These are phyloP conservation scores for Paratinospora sagittata DNA, from an alignment of 164 flowering plant genomes.

Conservation along the genomic window DNA sequence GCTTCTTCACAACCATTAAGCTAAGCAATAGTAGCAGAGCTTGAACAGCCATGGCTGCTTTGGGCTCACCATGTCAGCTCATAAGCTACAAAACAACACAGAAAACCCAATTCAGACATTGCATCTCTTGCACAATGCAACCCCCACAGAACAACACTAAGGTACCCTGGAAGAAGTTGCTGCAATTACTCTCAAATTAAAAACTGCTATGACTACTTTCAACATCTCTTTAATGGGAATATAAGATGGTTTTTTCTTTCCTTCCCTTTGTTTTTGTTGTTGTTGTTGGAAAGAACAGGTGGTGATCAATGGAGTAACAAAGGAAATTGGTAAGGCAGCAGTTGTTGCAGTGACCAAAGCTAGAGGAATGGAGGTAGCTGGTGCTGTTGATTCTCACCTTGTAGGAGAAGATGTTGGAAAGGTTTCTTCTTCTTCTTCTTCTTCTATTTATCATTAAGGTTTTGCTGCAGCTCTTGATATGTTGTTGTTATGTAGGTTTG, in stretches of 20 bases:
- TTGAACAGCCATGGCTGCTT: slow-evolving; percentile 43
- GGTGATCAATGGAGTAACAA: slow-evolving; percentile 80
- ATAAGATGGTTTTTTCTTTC: slow-evolving; percentile 5
- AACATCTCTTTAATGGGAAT: not conserved
- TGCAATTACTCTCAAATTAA: not conserved
- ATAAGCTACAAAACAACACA: slow-evolving; percentile 14
- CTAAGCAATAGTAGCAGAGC: slow-evolving; percentile 3
- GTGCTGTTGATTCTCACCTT: slow-evolving; percentile 68
- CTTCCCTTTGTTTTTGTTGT: not conserved
- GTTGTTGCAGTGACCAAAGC: slow-evolving; percentile 74
- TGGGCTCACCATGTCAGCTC: slow-evolving; percentile 42
- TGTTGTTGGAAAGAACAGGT: slow-evolving; percentile 38
- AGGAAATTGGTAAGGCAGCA: slow-evolving; percentile 89
- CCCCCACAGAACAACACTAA: slow-evolving; percentile 62
- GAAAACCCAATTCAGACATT: slow-evolving; percentile 20
- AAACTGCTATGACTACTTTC: not conserved
- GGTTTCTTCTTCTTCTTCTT: slow-evolving; percentile 27
- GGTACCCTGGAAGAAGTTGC: slow-evolving; percentile 26
- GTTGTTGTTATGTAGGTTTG: slow-evolving; percentile 39
- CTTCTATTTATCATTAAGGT: not conserved
- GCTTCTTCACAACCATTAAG: not conserved
- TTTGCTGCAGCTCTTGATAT: not conserved
- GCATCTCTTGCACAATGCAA: slow-evolving; percentile 50
- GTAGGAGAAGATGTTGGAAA: slow-evolving; percentile 81
- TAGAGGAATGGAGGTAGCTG: slow-evolving; percentile 93